A percentile compares a stretch with the other conserved stretches of the same genome.
Evolutionary conservation across 2,329 filamentous ascomycete genomes (phyloP).

Genomic region (Pyrenophora graminea): DNA sequence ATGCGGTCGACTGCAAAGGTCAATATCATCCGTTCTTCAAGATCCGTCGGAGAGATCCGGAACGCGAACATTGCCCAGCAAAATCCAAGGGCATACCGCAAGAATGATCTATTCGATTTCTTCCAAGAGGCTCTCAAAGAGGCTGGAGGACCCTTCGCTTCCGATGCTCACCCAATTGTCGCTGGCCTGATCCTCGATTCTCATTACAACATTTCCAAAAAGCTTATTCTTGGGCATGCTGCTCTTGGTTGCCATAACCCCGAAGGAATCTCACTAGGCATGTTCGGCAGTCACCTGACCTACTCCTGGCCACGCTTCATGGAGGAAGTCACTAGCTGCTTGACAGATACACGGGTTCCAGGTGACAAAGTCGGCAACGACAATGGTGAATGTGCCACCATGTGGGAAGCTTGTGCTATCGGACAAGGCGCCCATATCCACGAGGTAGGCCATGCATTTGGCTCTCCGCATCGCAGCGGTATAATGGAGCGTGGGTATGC

Average conservation of each 20-base stretch:
- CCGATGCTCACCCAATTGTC: conserved; percentile 30
- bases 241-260: conserved; percentile 32
- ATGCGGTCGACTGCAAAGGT: conserved; percentile 36
- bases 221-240: conserved; percentile 31
- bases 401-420: conserved; percentile 54
- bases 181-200: conserved; percentile 41
- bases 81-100: conserved; percentile 17
- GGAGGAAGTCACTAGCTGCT: conserved; percentile 34
- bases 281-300: conserved; percentile 34
- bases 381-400: conserved; percentile 48
- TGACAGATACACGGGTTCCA: conserved; percentile 42
- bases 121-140: conserved; percentile 33
- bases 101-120: conserved; percentile 21
- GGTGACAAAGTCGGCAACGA: conserved; percentile 41
- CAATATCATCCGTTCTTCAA: conserved; percentile 31
- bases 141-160: conserved; percentile 30
- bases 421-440: conserved; percentile 46
- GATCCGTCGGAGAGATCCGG: conserved; percentile 30
- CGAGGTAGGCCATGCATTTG: conserved; percentile 47
- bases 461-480: conserved; percentile 34
- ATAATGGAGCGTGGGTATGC: conserved; percentile 40
- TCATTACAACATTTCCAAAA: conserved; percentile 27
- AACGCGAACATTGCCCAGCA: conserved; percentile 26
- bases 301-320: conserved; percentile 39
- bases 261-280: conserved; percentile 32